Evolutionary conservation across 768 basidiomycete species (phyloP), one percentile per base, ranked within the genome.

Genomic region (Obba rivulosa): DNA sequence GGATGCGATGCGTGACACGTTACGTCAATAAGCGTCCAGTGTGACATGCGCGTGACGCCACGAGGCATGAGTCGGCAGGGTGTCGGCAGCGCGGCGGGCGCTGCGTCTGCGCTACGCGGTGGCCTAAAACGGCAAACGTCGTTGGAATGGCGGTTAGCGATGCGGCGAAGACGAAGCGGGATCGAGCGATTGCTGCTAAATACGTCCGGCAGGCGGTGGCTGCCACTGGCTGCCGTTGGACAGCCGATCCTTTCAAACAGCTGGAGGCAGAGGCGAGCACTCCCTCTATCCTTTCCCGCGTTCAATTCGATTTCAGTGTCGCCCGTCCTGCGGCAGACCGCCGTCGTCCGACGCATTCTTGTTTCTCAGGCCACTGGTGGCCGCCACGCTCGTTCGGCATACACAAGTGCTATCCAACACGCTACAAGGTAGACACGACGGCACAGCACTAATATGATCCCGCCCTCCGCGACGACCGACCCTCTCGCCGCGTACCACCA

Each of bases 361-460:
- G 28, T 31, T 31, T 31, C 28, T 13, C 7, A 34, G 47, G 48
- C 46, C 50, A 42, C 50, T 25, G 51, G 48, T 46, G 48, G 23
- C 51, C 51, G 38, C 39, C 38, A 49, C 46, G 9, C 46, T 53
- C 48, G 35, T 49, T 49, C 28, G 39, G 40, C 51, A 43, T 40
- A 42, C 37, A 43, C 43, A 43, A 3, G 37, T 44, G 41, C 42
- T 34, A 35, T 31, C 36, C 34, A 20, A 41, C 38, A 35, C 4
- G 17, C 46, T 22, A 1, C 48, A 8, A n/a, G 10, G 18, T 34
- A 10, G 41, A 35, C 48, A 34, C 42, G 14, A 9, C 41, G 18
- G 34, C 42, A 49, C 57, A 55, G n/a, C 13, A 46, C 52, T 55
- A 21, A 53, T 58, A 50, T 45, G 51, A 21, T 20, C 49, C 25